Evolutionary conservation across 148 eudicot species (phyloP).

Genomic region (Dianthus caryophyllus): DNA sequence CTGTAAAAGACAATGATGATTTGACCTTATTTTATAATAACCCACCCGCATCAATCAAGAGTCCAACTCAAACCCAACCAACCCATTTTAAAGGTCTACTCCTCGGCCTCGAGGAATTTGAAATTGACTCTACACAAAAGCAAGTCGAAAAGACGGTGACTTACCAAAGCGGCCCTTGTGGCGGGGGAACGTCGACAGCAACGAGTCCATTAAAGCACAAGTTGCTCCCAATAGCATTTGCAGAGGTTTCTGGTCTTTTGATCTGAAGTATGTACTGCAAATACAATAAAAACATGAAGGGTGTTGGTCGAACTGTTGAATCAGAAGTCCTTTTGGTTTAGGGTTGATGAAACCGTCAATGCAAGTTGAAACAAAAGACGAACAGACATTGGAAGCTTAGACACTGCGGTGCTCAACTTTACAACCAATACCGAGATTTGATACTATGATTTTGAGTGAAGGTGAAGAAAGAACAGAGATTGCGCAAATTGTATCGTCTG

Average conservation of each 20-base stretch:
- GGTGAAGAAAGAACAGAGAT: too few species aligned
- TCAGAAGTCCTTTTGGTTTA: not conserved
- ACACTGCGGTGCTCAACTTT: too few species aligned
- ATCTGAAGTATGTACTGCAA: slow-evolving; percentile 36
- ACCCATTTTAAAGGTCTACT: not conserved
- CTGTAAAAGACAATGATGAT: too few species aligned
- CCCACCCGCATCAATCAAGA: not conserved
- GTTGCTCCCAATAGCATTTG: not conserved
- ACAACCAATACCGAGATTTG: too few species aligned
- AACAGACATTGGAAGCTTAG: too few species aligned
- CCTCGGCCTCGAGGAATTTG: not conserved
- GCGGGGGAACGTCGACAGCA: slow-evolving; percentile 43
- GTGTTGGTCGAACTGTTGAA: not conserved
- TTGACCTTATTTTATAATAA: not conserved
- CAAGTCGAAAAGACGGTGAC: not conserved
- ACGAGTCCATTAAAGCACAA: slow-evolving; percentile 43
- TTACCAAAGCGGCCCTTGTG: slow-evolving; percentile 53
- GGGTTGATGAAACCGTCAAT: too few species aligned
- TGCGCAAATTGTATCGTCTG: too few species aligned
- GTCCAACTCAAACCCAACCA: not conserved
- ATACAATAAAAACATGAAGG: not conserved
- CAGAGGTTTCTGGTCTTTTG: slow-evolving; percentile 9
- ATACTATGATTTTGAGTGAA: too few species aligned
- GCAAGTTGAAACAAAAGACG: too few species aligned
- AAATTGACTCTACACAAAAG: not conserved